Evolutionary conservation across 148 eudicot genomes (phyloP), one percentile per base, ranked within the genome.

Genomic region (Cornus suecica): DNA sequence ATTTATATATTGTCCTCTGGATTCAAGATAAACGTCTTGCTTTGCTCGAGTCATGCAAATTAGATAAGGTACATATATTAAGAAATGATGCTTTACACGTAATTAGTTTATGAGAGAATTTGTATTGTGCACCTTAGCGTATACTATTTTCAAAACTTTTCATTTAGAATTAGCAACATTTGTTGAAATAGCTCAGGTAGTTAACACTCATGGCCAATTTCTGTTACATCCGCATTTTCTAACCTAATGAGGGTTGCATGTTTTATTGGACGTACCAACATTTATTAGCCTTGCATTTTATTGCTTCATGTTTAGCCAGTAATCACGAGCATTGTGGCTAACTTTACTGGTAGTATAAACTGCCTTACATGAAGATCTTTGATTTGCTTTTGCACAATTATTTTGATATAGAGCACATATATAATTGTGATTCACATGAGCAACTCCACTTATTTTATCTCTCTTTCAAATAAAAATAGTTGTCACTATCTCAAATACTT

Each of bases 1-100:
- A 94, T 81, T 64, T 91, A 82, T 94, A 94, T 82, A 94, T 94
- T 62, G 83, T 92, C 77, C 87, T 90, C 32, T 94, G 98, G 98
- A 94, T 94, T 75, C 90, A 94, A 78, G 98, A 94, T 83, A 94
- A 86, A 83, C 97, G 97, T 27, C 89, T 90, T 26, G 85, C 93
- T 77, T 79, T 94, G 79, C 97, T 94, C 3, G 98, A 94, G 80
- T 79, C 88, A 62, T 94, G 98, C 86, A 94, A 86, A 72, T 75
- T 90, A 60, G 98, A 94, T 76, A 94, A 94, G 98, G 98, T 91
- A 81, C 20, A 56, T 25, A 54, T 61, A 32, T 48, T 15, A 45
- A 65, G 73, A 62, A 58, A 23, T 64, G 42, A 6, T 22, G 24
- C 24, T 58, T 18, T n/a, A 58, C 20, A 13, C 15, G 20, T 48